phyloP scores from a whole-genome alignment of 192 early-diverging fungal species.

The Coemansia sp. region DNA sequence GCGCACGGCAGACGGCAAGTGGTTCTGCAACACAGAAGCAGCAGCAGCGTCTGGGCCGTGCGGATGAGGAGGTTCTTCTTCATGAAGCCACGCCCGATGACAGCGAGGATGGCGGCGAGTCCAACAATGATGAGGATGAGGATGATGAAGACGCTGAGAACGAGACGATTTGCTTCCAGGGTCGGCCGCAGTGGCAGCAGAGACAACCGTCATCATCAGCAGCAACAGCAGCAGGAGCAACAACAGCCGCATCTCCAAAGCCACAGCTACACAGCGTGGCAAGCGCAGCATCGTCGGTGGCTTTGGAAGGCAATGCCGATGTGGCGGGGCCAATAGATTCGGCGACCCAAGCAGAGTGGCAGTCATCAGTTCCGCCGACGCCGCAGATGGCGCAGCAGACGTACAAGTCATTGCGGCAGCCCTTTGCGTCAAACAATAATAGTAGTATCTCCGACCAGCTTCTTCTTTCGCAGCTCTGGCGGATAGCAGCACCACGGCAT shows the following conservation, averaged over 20 bases:
- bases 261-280: neutral
- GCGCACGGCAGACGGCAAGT: neutral
- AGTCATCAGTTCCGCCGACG: constrained; percentile 25
- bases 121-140: constrained; percentile 11
- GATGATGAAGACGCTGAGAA: constrained; percentile 19
- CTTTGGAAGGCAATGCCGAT: neutral
- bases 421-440: neutral
- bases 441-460: constrained; percentile 3
- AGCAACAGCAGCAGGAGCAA: neutral
- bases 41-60: neutral
- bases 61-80: neutral
- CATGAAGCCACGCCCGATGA: neutral
- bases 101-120: neutral
- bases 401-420: neutral
- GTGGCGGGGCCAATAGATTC: constrained; percentile 1
- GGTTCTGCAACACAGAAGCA: neutral
- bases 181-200: constrained; percentile 13
- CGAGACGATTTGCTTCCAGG: constrained; percentile 45
- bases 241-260: neutral
- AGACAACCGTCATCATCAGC: constrained; percentile 5
- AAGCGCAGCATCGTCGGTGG: neutral
- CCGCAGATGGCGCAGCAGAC: constrained; percentile 14
- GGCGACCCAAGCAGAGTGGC: neutral
- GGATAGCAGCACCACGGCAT: constrained; percentile 1
- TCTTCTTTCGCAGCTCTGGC: constrained; percentile 1